phyloP scores from a whole-genome alignment of 2,329 filamentous ascomycete genomes.

The Bertia moriformis region DNA sequence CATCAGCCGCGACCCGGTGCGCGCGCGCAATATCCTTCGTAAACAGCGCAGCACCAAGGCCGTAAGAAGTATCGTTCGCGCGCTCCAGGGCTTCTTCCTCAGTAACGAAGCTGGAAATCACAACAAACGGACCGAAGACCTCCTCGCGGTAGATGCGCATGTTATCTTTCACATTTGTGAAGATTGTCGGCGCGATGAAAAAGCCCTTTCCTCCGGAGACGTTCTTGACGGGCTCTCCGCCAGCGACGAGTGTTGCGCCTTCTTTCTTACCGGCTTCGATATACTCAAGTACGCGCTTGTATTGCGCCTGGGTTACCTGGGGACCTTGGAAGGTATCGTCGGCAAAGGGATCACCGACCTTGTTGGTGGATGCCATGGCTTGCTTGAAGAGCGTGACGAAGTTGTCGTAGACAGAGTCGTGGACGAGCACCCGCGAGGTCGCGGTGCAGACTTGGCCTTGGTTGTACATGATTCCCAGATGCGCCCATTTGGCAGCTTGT shows the following conservation, averaged over 20 bases:
- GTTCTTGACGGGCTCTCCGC: conserved; percentile 20
- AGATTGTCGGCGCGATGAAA: conserved; percentile 7
- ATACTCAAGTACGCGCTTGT: conserved; percentile 47
- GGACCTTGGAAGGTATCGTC: conserved; percentile 49
- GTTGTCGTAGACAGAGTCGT: conserved; percentile 34
- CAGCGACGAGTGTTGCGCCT: conserved; percentile 39
- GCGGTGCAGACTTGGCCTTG: conserved; percentile 38
- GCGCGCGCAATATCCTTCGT: conserved; percentile 33
- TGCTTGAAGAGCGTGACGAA: conserved; percentile 43
- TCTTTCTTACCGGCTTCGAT: conserved; percentile 45
- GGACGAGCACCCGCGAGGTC: conserved; percentile 39
- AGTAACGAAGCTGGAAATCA: conserved; percentile 31
- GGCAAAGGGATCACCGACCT: conserved; percentile 45
- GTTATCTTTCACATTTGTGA: conserved; percentile 5
- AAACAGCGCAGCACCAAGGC: conserved; percentile 37
- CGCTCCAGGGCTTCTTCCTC: conserved; percentile 32
- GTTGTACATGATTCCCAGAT: conserved; percentile 24
- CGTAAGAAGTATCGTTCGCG: conserved; percentile 39
- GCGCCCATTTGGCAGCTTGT: conserved; percentile 34
- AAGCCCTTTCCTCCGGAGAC: conserved; percentile 5
- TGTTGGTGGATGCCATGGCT: conserved; percentile 31
- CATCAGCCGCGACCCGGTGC: conserved; percentile 27
- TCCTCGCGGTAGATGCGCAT: conserved; percentile 28
- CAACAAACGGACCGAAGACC: conserved; percentile 44
- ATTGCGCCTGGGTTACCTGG: conserved; percentile 47